Evolutionary conservation across 176 grass and related monocot genomes (phyloP), one percentile per base, ranked within the genome.

Genomic region (Secale cereale): DNA sequence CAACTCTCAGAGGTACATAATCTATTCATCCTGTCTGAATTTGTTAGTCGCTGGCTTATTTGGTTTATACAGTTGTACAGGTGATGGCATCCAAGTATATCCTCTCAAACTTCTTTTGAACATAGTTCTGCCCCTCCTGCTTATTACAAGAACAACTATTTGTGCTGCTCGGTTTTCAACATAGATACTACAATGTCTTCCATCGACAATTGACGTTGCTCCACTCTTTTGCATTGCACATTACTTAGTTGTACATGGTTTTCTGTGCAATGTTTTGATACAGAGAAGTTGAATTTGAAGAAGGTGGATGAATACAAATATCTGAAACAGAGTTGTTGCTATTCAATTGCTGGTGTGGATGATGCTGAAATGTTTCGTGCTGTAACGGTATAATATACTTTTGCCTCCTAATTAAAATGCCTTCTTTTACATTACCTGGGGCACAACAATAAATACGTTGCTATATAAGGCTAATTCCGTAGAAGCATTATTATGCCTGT

Each of bases 301-400:
- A 96, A 92, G 85, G 97, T 81, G 72, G 91, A 99, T 74, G 91
- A 91, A 54, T 99, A 96, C 84, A 99, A 96, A 89, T 99, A 99
- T 87, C 82, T 99, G 74, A 99, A 96, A 81, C 97, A 96, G 79
- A 99, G 97, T 73, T 90, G 86, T 87, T 96, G 97, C 61, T 88
- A 90, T 94, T 94, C 91, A 59, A 91, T 99, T 86, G 83, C 86
- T 61, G 91, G 97, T 19, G 94, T 99, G 79, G 94, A 99, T 91
- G 97, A 99, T 94, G 90, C 94, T 11, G 81, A 95, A 88, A 96
- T 90, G 93, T 99, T 99, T 68, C 89, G 29, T 33, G 46, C 84
- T 85, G 97, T 99, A 50, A 89, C 52, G 90, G 97, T 99, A 91
- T 60, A 12, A 35, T 65, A 37, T 72, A 17, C 43, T 62, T 82